phyloP scores from a whole-genome alignment of 257 asterid species.

The Forsythia suspensa region DNA sequence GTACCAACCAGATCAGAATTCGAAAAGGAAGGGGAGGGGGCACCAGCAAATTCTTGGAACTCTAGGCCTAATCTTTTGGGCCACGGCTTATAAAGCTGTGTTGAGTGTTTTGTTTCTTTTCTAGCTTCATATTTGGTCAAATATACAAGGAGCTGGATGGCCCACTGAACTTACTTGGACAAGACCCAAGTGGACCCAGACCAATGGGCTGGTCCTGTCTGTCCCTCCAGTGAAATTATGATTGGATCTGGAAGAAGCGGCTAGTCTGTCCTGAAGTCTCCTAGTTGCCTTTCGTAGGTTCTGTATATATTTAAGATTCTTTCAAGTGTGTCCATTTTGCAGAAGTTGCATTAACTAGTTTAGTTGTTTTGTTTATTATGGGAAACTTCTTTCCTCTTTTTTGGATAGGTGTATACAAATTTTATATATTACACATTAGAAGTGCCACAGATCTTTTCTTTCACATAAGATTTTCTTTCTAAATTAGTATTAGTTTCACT shows the following conservation, averaged over 20 bases:
- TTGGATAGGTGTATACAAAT: not conserved
- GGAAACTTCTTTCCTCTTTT: not conserved
- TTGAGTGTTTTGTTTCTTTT: not conserved
- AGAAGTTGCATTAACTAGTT: not conserved
- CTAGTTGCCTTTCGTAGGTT: not conserved
- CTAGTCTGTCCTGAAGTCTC: not conserved
- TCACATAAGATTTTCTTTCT: not conserved
- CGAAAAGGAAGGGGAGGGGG: not conserved
- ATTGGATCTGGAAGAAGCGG: not conserved
- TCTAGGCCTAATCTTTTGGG: not conserved
- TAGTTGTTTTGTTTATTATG: not conserved
- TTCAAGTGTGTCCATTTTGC: not conserved
- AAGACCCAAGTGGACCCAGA: not conserved
- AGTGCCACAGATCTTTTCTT: not conserved
- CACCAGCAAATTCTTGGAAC: not conserved
- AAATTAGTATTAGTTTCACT: not conserved
- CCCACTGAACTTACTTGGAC: not conserved
- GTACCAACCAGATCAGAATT: not conserved
- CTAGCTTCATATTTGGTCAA: not conserved
- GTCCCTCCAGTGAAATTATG: not conserved
- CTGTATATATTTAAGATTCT: not conserved
- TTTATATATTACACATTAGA: not conserved
- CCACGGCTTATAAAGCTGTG: not conserved
- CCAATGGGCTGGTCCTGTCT: not conserved
- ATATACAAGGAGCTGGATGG: not conserved